phyloP scores from a whole-genome alignment of 108 stramenopile genomes.

The Skeletonema menzelii region DNA sequence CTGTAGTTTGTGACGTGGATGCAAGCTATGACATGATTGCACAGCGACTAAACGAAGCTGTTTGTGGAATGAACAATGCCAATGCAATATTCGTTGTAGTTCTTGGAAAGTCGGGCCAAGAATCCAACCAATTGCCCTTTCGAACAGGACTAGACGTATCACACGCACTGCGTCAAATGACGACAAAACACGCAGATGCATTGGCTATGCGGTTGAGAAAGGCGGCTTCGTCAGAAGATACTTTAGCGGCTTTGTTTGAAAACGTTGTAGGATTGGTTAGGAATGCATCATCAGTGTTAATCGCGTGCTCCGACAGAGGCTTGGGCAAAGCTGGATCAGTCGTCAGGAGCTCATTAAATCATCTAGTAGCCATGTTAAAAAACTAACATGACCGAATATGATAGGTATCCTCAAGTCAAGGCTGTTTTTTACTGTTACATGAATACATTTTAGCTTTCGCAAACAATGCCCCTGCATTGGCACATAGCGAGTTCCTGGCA shows the following conservation, averaged over 20 bases:
- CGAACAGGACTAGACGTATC: constrained; percentile 46
- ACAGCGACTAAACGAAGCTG: constrained; percentile 17
- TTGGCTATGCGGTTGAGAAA: constrained; percentile 61
- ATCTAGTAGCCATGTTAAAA: constrained; percentile 21
- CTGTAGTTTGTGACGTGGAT: not conserved
- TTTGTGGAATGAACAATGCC: constrained; percentile 28
- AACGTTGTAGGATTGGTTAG: constrained; percentile 61
- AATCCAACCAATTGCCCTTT: constrained; percentile 28
- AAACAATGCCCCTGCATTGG: not conserved
- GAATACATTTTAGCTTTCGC: constrained; percentile 1
- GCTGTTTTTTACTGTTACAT: constrained; percentile 5
- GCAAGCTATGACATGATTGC: constrained; percentile 3
- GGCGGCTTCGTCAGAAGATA: constrained; percentile 56
- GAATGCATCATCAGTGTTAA: constrained; percentile 47
- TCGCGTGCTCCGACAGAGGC: constrained; percentile 57
- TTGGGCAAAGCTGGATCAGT: constrained; percentile 52
- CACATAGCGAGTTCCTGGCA: not conserved
- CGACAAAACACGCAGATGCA: constrained; percentile 54
- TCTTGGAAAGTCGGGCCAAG: not conserved
- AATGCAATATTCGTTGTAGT: constrained; percentile 52
- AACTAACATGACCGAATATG: not conserved
- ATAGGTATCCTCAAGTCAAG: not conserved
- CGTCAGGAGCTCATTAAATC: constrained; percentile 54
- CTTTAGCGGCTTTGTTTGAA: constrained; percentile 66
- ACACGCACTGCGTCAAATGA: constrained; percentile 22